phyloP scores from a whole-genome alignment of 257 asterid genomes.

The Nicotiana undulata region DNA sequence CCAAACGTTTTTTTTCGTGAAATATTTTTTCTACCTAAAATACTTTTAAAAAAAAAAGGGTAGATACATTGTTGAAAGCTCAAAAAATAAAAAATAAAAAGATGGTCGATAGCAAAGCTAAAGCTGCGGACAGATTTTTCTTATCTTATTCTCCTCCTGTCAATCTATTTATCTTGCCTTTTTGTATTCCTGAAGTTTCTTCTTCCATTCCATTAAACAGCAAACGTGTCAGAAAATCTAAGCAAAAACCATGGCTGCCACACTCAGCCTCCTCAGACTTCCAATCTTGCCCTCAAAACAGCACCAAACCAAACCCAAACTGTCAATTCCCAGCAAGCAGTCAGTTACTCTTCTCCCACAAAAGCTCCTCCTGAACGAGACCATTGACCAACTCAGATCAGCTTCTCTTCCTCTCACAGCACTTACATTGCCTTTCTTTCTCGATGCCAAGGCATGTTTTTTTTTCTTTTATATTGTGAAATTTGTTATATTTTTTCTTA shows the following conservation, averaged over 20 bases:
- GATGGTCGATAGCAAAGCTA: background rate
- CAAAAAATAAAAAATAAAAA: background rate
- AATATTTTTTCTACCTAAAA: no score
- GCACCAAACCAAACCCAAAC: slow-evolving; percentile 14
- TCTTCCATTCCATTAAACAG: background rate
- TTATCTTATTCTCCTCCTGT: slow-evolving; percentile 8
- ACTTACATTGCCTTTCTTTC: slow-evolving; percentile 51
- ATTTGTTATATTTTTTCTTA: background rate
- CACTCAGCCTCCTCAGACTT: slow-evolving; percentile 48
- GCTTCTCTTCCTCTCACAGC: slow-evolving; percentile 61
- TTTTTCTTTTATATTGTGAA: background rate
- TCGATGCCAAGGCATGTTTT: slow-evolving; percentile 44
- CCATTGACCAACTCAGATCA: slow-evolving; percentile 30
- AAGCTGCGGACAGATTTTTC: background rate
- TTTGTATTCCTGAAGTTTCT: background rate
- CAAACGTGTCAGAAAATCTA: background rate
- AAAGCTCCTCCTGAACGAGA: slow-evolving; percentile 2
- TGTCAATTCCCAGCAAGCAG: slow-evolving; percentile 9
- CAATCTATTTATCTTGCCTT: background rate
- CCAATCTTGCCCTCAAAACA: slow-evolving; percentile 22
- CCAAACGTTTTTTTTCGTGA: no score
- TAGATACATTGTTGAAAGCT: no score
- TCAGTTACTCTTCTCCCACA: slow-evolving; percentile 18
- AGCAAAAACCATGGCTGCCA: slow-evolving; percentile 51
- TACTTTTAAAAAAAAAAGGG: no score